phyloP scores from a whole-genome alignment of 2,329 filamentous ascomycete species.

The Aspergillus novofumigatus region DNA sequence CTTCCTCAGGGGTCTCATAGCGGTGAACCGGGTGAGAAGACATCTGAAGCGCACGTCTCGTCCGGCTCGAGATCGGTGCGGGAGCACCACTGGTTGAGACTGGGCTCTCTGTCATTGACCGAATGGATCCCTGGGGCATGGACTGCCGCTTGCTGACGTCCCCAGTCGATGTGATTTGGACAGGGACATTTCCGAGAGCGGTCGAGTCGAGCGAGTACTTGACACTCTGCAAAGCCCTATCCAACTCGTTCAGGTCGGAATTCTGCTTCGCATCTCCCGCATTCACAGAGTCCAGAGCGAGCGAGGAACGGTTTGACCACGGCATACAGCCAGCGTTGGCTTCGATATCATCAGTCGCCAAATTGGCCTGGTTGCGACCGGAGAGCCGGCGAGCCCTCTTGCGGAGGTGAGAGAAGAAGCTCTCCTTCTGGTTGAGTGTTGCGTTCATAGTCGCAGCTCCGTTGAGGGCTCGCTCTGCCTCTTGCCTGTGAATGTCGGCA shows the following conservation, averaged over 20 bases:
- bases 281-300: conserved; percentile 64
- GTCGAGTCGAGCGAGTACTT: conserved; percentile 54
- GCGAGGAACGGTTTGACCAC: conserved; percentile 82
- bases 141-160: conserved; percentile 37
- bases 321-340: conserved; percentile 88
- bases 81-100: conserved; percentile 21
- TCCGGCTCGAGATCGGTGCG: conserved; percentile 69
- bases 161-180: conserved; percentile 30
- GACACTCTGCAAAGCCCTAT: conserved; percentile 58
- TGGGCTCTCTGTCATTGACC: conserved; percentile 26
- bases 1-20: conserved; percentile 93
- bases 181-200: conserved; percentile 34
- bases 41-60: conserved; percentile 67
- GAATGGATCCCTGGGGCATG: conserved; percentile 33
- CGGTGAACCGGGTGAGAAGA: conserved; percentile 71
- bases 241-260: conserved; percentile 56
- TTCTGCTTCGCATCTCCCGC: conserved; percentile 43
- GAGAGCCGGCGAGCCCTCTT: conserved; percentile 92
- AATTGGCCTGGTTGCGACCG: conserved; percentile 79
- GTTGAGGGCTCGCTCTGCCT: conserved; percentile 85
- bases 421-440: conserved; percentile 78
- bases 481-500: conserved; percentile 80
- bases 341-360: conserved; percentile 82
- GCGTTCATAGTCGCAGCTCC: conserved; percentile 72
- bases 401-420: conserved; percentile 95